Conservation (phyloP, 768 basidiomycete species). For the Asterophora parasitica region DNA sequence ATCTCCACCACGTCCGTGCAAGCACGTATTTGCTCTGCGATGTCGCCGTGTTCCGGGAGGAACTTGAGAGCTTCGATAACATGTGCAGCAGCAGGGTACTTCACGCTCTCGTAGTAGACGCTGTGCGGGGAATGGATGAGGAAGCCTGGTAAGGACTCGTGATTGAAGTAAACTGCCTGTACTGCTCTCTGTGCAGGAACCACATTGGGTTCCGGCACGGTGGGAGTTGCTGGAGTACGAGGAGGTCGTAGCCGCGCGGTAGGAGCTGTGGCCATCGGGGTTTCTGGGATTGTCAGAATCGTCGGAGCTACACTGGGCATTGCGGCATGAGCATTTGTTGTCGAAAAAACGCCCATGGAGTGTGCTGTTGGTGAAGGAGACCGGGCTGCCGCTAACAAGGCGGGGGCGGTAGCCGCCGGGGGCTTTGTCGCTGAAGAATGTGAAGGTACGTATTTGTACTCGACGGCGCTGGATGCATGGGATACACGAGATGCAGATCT, state of each 20-base stretch:
- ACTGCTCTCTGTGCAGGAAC: neutral
- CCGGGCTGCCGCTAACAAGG: too few species aligned
- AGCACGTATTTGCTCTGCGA: conserved; percentile 55
- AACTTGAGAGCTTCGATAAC: conserved; percentile 77
- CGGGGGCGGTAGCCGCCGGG: neutral
- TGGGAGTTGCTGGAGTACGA: neutral
- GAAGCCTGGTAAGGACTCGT: conserved; percentile 41
- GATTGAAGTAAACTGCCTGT: conserved; percentile 34
- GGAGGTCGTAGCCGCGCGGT: neutral
- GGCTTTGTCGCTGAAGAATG: neutral
- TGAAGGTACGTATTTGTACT: conserved; percentile 18
- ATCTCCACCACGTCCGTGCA: conserved; percentile 31
- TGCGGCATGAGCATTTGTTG: too few species aligned
- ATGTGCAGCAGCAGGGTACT: conserved; percentile 69
- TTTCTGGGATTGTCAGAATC: too few species aligned
- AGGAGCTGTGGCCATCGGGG: neutral
- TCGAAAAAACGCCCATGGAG: too few species aligned
- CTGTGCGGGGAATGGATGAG: conserved; percentile 63
- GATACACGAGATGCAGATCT: conserved; percentile 6
- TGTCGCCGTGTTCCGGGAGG: conserved; percentile 40
- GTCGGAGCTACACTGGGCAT: too few species aligned
- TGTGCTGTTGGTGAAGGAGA: too few species aligned
- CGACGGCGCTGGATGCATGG: conserved; percentile 14
- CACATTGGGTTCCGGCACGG: neutral
- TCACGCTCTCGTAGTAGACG: conserved; percentile 47